Percentiles rank a stretch among this genome's conserved stretches.
Evolutionary conservation across 1,284 basidiomycete genomes (phyloP).

Genomic region (Marasmius fiardii): DNA sequence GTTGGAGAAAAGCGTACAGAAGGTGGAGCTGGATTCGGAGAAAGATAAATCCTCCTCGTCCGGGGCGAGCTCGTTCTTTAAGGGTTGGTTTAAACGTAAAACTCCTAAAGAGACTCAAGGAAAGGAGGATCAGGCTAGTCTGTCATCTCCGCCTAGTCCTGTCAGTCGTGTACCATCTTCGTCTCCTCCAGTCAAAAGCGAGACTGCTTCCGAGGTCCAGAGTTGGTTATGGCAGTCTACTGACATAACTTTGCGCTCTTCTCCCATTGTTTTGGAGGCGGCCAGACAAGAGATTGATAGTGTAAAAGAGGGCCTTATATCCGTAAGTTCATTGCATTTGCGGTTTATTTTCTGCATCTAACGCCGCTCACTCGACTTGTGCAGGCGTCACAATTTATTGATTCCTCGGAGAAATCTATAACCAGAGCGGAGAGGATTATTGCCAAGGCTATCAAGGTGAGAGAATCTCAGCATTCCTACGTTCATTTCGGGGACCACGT

Average conservation of each 20-base stretch:
- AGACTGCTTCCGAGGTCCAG: not conserved
- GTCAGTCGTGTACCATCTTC: no score
- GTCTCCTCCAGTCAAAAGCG: no score
- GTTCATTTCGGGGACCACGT: not conserved
- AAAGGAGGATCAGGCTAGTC: not conserved
- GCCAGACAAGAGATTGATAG: slow-evolving; percentile 51
- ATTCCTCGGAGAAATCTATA: not conserved
- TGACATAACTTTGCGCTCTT: slow-evolving; percentile 32
- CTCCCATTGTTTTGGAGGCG: slow-evolving; percentile 42
- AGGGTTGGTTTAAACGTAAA: slow-evolving; percentile 56
- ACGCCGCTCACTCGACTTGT: not conserved
- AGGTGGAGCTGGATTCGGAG: slow-evolving; percentile 27
- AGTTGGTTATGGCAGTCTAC: slow-evolving; percentile 1
- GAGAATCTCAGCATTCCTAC: no score
- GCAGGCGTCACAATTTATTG: slow-evolving; percentile 7
- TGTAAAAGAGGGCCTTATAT: slow-evolving; percentile 6
- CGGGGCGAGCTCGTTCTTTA: slow-evolving; percentile 36
- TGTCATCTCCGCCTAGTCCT: not conserved
- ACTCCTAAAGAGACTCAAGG: not conserved
- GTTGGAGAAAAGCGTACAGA: slow-evolving; percentile 33
- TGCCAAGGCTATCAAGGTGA: not conserved
- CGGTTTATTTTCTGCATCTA: not conserved
- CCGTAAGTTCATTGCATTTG: slow-evolving; percentile 2
- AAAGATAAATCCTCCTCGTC: slow-evolving; percentile 17
- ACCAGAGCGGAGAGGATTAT: slow-evolving; percentile 4